Evolutionary conservation across 805 yeast species (phyloP), one percentile per base, ranked within the genome.

Genomic region (Lipomyces sp.): DNA sequence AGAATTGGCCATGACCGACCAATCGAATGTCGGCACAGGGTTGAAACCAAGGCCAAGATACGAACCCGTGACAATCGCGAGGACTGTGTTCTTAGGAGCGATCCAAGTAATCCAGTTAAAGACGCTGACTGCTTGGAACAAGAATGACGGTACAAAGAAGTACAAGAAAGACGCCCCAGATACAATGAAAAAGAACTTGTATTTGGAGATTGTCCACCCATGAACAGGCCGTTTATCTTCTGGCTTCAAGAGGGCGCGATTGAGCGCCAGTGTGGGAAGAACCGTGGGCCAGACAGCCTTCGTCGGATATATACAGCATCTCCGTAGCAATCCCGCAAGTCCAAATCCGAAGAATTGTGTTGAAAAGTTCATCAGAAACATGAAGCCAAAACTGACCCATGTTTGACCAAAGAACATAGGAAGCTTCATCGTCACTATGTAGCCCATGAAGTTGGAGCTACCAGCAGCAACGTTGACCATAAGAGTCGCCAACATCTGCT

Each of bases 291-390:
- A 86, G 42, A 86, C 73, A 70, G 86, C 84, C 50, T 84, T 79
- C 13, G 87, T 82, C 11, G 24, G 53, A 39, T 10, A 55, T 24
- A 32, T 11, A 90, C 87, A 69, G 51, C 87, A 84, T 66, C 85
- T 82, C 72, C 89, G 81, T 80, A 87, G 81, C 30, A 87, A 73
- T 57, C 89, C 88, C 4, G 91, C 90, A 74, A 88, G 83, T 0
- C 90, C 88, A 73, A 86, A 84, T 30, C 92, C 92, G 69, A 88
- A 77, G 68, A 84, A 85, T 73, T 87, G 88, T 1, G 90, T 82
- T 2, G 88, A 82, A 3, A 86, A 68, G 1, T 84, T 77, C 51
- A 88, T 77, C 35, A 86, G 70, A 24, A 24, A 24, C 24, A 24
- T 24, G 24, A 24, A 24, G 24, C 24, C 24, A 1, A 24, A 24